A percentile compares a stretch with the other conserved stretches of the same genome.
phyloP scores from a whole-genome alignment of 305 asterid genomes.

The Monarda citriodora region DNA sequence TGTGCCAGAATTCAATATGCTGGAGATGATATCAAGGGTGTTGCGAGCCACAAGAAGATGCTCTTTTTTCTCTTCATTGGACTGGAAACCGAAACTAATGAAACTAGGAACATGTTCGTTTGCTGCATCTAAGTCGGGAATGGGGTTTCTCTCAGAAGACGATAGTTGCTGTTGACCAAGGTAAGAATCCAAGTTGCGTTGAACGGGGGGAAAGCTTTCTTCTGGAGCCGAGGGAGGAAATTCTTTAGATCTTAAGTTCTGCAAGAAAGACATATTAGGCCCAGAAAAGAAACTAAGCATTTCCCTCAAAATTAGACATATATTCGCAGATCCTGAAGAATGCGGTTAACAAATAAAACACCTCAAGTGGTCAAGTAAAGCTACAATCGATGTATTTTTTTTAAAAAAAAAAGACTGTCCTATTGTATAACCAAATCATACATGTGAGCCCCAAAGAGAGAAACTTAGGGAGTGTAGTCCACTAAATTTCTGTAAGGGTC shows the following conservation, averaged over 20 bases:
- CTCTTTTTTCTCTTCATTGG: constrained; percentile 75
- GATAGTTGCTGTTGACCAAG: constrained; percentile 51
- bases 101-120: constrained; percentile 41
- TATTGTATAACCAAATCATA: neutral
- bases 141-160: constrained; percentile 68
- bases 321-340: constrained; percentile 9
- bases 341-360: no score
- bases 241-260: constrained; percentile 70
- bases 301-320: constrained; percentile 4
- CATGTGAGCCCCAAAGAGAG: neutral
- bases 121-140: constrained; percentile 44
- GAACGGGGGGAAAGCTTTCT: constrained; percentile 34
- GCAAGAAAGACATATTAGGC: constrained; percentile 29
- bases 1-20: constrained; percentile 76
- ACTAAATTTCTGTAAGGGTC: constrained; percentile 3
- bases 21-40: constrained; percentile 82
- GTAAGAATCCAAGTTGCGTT: constrained; percentile 62
- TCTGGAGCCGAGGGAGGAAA: constrained; percentile 44
- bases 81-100: constrained; percentile 42
- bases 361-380: neutral
- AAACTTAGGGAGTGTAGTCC: neutral
- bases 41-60: constrained; percentile 74
- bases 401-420: neutral
- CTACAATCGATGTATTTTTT: neutral
- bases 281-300: constrained; percentile 11